A percentile compares a stretch with the other conserved stretches of the same genome.
Conservation (phyloP, 169 alveolate species). For the Cryptosporidium sp. region DNA sequence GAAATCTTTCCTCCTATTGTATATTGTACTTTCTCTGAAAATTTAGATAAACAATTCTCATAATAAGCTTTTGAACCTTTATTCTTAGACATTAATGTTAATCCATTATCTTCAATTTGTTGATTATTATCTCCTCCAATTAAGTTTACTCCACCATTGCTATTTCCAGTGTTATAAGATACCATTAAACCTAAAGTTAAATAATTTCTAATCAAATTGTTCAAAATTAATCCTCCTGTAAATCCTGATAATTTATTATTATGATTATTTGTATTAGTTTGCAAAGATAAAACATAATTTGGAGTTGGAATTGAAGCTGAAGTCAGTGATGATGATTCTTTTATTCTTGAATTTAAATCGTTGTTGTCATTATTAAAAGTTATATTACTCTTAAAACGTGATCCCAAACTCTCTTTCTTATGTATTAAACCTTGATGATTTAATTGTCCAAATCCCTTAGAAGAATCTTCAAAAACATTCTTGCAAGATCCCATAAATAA, state of each 20-base stretch:
- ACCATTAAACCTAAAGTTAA: conserved; percentile 25
- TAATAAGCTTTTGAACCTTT: background rate
- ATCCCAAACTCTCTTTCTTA: conserved; percentile 27
- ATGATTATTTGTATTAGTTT: conserved; percentile 31
- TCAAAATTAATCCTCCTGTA: conserved; percentile 37
- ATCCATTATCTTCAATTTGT: background rate
- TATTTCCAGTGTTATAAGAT: background rate
- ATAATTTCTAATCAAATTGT: conserved; percentile 6
- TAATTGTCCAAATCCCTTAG: background rate
- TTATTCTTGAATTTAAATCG: background rate
- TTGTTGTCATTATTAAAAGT: background rate
- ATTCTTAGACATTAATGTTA: background rate
- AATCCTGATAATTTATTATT: conserved; percentile 51
- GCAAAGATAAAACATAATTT: conserved; percentile 24
- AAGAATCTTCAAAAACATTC: background rate
- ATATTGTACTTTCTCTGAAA: conserved; percentile 17
- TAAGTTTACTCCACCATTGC: too few species aligned
- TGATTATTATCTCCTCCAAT: background rate
- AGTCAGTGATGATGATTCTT: background rate
- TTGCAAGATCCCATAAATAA: background rate
- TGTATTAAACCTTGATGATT: background rate
- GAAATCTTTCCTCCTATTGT: conserved; percentile 47
- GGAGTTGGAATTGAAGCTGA: background rate
- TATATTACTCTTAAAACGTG: background rate
- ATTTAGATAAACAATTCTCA: background rate